Base-by-base conservation (phyloP, 257 asterid genomes). In the Forsythia viridissima region DNA sequence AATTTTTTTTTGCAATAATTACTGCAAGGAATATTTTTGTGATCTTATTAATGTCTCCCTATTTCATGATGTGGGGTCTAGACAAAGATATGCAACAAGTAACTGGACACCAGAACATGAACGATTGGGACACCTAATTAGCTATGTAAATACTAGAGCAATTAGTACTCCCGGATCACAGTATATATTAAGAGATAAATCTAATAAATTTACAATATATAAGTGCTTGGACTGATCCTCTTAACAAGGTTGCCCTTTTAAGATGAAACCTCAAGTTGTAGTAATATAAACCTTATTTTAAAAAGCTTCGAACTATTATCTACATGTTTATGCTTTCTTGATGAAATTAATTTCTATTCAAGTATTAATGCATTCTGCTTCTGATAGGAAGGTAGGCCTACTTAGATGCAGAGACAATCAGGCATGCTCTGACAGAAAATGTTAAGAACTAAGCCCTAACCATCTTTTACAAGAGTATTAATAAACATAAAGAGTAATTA, bases 61-160 rank as follows among this genome's bases (percentile, higher is more conserved):
- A 48, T 67, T 42, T 21, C 72, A 52, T 61, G 68, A 34, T 20
- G 76, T 77, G 81, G 76, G 69, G 77, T 77, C 71, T 73, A 44
- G 74, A 40, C 76, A 82, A 63, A 73, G 61, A 72, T 76, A 65
- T 67, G 69, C 37, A 76, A 42, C 44, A 55, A 24, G 73, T 74
- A 38, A 84, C 66, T 42, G 40, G 77, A 72, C 76, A 75, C 57
- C 70, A 75, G 76, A 46, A 71, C 51, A 72, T 51, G 79, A 77
- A 57, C 61, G 52, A 51, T 72, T 80, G 70, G 78, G 80, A 18
- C 77, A 72, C 37, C 69, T 63, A 63, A 61, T 70, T 44, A n/a
- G 72, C 65, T 5, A 21, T 6, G 59, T 48, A 48, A 48, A 48
- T n/a, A 8, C 12, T 18, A 16, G 34, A 13, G 51, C 61, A 70